These are phyloP conservation scores for Edaphochlamys debaryana DNA, from an alignment of 139 green algal genomes.

Conservation along the genomic window DNA sequence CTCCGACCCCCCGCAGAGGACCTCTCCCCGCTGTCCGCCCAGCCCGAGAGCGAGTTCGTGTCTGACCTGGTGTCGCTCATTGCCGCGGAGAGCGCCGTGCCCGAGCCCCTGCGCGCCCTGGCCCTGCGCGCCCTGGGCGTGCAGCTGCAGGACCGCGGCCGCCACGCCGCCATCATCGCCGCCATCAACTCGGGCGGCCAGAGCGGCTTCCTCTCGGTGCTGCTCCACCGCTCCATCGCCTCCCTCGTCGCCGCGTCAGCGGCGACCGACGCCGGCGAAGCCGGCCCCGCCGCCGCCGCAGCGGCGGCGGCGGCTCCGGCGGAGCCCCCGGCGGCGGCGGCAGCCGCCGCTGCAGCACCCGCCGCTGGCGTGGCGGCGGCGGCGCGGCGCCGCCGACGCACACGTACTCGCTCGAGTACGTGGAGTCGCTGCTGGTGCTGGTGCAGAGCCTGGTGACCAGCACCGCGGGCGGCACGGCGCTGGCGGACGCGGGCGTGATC, in stretches of 20 bases:
- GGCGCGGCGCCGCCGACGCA: background rate
- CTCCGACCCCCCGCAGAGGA: constrained; percentile 74
- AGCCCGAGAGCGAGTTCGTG: constrained; percentile 83
- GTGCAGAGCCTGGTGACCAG: constrained; percentile 74
- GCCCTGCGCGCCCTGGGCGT: constrained; percentile 78
- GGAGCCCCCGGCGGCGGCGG: background rate
- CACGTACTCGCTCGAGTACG: constrained; percentile 61
- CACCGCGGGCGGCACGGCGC: constrained; percentile 73
- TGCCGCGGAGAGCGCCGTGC: constrained; percentile 57
- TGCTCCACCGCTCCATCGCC: constrained; percentile 74
- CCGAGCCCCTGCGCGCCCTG: constrained; percentile 76
- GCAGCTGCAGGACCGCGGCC: constrained; percentile 80
- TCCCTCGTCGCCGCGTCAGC: constrained; percentile 22
- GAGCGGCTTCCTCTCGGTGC: constrained; percentile 77
- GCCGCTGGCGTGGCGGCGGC: background rate
- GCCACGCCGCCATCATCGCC: constrained; percentile 73
- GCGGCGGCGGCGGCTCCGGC: no score
- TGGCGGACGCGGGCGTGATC: constrained; percentile 88
- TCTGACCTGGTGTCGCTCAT: constrained; percentile 83
- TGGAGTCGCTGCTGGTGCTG: constrained; percentile 88
- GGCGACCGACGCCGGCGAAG: background rate
- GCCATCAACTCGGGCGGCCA: constrained; percentile 78
- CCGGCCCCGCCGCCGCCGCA: no score
- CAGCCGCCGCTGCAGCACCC: background rate
- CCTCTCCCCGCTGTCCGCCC: constrained; percentile 69